Evolutionary conservation across 1,284 basidiomycete genomes (phyloP).

Genomic region (Puccinia polysora): DNA sequence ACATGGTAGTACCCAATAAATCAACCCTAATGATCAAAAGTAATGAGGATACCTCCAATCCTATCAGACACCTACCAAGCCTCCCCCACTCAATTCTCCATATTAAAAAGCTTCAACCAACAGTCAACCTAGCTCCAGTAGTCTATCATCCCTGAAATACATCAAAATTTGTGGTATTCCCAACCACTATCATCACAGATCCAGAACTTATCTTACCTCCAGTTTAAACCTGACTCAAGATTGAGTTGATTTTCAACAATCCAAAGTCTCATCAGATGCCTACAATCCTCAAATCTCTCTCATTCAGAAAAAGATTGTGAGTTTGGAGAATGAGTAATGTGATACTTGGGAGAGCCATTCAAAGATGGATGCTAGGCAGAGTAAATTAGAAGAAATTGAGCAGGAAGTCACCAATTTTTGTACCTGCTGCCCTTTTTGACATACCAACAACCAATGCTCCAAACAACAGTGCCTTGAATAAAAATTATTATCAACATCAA

Average conservation of each 20-base stretch:
- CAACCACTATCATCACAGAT: neutral
- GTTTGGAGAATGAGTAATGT: slow-evolving; percentile 24
- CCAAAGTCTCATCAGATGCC: slow-evolving; percentile 11
- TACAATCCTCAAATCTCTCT: slow-evolving; percentile 17
- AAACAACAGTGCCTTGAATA: no score
- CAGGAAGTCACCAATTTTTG: slow-evolving; percentile 77
- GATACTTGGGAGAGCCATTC: neutral
- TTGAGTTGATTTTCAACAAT: neutral
- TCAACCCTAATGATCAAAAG: slow-evolving; percentile 51
- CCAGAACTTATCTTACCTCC: neutral
- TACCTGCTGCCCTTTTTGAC: no score
- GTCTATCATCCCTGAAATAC: slow-evolving; percentile 36
- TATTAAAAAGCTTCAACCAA: slow-evolving; percentile 7
- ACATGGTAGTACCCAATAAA: slow-evolving; percentile 51
- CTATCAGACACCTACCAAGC: neutral
- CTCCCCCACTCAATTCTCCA: slow-evolving; percentile 8
- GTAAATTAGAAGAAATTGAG: slow-evolving; percentile 73
- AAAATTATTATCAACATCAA: no score
- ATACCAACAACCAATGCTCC: no score
- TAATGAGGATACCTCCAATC: slow-evolving; percentile 48
- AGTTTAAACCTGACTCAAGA: neutral
- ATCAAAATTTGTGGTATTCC: neutral
- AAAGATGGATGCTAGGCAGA: slow-evolving; percentile 63
- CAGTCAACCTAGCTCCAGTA: slow-evolving; percentile 16
- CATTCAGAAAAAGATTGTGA: slow-evolving; percentile 26